Evolutionary conservation across 208 protist species (phyloP).

Genomic region (Polymyxa betae): DNA sequence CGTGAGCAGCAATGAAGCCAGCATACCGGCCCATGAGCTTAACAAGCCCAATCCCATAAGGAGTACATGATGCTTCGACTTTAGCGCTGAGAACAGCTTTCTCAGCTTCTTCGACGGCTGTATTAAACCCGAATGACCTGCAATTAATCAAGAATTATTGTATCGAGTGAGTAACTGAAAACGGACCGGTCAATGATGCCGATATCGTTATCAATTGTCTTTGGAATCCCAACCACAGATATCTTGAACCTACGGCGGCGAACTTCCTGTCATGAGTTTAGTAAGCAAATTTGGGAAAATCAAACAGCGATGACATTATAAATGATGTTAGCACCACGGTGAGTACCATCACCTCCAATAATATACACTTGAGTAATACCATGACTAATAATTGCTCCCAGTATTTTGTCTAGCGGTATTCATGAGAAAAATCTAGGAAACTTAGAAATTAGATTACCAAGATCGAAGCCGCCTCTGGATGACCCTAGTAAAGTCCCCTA

Average conservation of each 20-base stretch:
- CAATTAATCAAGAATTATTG: not conserved
- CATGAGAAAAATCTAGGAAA: not conserved
- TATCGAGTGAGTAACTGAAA: too few relatives aligned
- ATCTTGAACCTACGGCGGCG: conserved; percentile 44
- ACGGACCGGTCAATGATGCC: conserved; percentile 63
- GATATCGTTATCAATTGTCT: conserved; percentile 74
- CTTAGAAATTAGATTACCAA: not conserved
- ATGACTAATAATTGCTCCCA: conserved; percentile 24
- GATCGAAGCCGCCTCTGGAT: conserved; percentile 53
- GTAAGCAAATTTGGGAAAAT: not conserved
- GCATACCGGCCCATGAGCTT: conserved; percentile 71
- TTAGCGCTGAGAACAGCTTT: conserved; percentile 56
- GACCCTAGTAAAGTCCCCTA: conserved; percentile 53
- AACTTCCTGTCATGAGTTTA: conserved; percentile 44
- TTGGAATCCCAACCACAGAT: conserved; percentile 66
- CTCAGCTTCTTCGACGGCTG: conserved; percentile 64
- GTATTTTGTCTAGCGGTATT: conserved; percentile 56
- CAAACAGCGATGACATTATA: not conserved
- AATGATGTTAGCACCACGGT: conserved; percentile 58
- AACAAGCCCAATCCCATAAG: conserved; percentile 66
- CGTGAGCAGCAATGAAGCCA: conserved; percentile 67
- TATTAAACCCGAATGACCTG: conserved; percentile 69
- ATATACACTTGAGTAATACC: conserved; percentile 62
- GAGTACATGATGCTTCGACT: conserved; percentile 62
- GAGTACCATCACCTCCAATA: conserved; percentile 71